Percentiles rank a stretch among this genome's conserved stretches.
phyloP scores from a whole-genome alignment of 768 basidiomycete species.

The Lyophyllum semitale region DNA sequence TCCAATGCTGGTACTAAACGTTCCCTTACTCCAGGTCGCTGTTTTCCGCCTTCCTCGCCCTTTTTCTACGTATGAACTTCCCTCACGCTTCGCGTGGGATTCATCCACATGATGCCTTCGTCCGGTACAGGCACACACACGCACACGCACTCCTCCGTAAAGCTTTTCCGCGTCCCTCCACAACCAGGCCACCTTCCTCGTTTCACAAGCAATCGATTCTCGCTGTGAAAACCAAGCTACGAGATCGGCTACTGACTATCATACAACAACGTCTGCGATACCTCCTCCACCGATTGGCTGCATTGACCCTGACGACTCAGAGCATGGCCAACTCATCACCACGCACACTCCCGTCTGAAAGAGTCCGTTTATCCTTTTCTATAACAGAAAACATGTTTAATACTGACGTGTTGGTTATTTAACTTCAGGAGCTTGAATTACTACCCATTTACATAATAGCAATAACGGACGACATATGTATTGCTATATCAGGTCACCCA shows the following conservation, averaged over 20 bases:
- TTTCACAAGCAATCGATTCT: conserved; percentile 65
- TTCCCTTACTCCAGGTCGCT: too few species aligned
- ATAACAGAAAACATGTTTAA: conserved; percentile 11
- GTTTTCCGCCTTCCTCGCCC: too few species aligned
- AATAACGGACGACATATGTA: conserved; percentile 44
- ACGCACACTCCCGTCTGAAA: conserved; percentile 72
- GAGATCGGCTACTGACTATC: conserved; percentile 85
- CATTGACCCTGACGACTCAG: conserved; percentile 66
- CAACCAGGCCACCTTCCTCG: conserved; percentile 64
- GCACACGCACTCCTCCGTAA: too few species aligned
- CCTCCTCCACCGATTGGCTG: conserved; percentile 68
- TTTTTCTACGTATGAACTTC: too few species aligned
- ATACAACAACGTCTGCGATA: conserved; percentile 90
- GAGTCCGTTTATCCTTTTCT: conserved; percentile 46
- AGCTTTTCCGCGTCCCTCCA: too few species aligned
- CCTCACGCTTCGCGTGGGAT: too few species aligned
- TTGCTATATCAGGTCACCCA: conserved; percentile 63
- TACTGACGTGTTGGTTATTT: conserved; percentile 4
- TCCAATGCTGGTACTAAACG: too few species aligned
- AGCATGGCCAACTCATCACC: conserved; percentile 59
- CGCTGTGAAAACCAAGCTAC: conserved; percentile 74
- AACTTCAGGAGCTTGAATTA: conserved; percentile 11
- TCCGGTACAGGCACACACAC: too few species aligned
- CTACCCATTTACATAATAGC: conserved; percentile 49
- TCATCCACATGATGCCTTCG: too few species aligned